phyloP scores from a whole-genome alignment of 2,329 filamentous ascomycete genomes.

The Xenosphaeropsis pyriputrescens region DNA sequence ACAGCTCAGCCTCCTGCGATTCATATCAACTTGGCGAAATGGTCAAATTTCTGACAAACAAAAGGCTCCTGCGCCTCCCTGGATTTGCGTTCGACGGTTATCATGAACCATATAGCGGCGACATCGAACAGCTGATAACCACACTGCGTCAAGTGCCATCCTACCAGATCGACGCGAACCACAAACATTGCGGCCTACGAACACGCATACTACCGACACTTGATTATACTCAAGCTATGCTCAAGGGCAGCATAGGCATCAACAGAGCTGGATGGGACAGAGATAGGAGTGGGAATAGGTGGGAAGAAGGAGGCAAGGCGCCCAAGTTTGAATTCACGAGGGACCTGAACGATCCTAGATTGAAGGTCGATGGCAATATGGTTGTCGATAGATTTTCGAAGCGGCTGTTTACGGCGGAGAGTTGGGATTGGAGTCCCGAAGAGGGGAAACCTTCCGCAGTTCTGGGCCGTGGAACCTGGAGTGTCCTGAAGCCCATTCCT shows the following conservation, averaged over 20 bases:
- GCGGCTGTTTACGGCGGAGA: constrained; percentile 36
- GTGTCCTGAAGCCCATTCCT: no score
- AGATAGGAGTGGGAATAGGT: constrained; percentile 23
- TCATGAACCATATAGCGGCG: constrained; percentile 32
- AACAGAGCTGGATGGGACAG: constrained; percentile 30
- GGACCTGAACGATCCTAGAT: constrained; percentile 31
- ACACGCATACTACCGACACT: constrained; percentile 50
- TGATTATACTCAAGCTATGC: constrained; percentile 45
- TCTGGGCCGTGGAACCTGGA: no score
- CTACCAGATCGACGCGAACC: constrained; percentile 62
- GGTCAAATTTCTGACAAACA: constrained; percentile 52
- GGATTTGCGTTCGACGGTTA: constrained; percentile 32
- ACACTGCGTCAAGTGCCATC: constrained; percentile 49
- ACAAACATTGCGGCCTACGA: constrained; percentile 58
- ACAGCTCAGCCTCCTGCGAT: constrained; percentile 58
- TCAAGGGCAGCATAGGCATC: constrained; percentile 30
- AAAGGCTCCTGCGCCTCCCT: constrained; percentile 42
- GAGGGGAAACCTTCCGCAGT: no score
- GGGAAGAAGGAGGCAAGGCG: constrained; percentile 16
- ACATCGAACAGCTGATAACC: constrained; percentile 44
- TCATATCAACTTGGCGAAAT: constrained; percentile 69
- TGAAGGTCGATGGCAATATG: constrained; percentile 32
- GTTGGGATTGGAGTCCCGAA: constrained; percentile 36
- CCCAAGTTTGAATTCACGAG: constrained; percentile 26
- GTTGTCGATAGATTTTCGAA: constrained; percentile 35